Evolutionary conservation across 1,139 yeast genomes (phyloP).

Genomic region (Suhomyces bribrorum): DNA sequence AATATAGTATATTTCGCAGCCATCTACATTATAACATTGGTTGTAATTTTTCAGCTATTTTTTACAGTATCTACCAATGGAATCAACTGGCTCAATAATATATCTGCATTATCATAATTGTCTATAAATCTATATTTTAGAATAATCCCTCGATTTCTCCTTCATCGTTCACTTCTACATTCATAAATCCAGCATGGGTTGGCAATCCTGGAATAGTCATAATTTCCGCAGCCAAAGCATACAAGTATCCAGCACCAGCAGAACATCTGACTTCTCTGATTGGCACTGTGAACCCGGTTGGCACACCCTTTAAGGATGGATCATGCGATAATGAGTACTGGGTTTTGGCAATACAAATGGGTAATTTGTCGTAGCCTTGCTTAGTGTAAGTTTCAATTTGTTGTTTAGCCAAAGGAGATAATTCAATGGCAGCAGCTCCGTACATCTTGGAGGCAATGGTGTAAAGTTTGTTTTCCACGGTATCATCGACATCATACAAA

Average conservation of each 20-base stretch:
- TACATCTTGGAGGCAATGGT: conserved; percentile 74
- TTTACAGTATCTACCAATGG: neutral
- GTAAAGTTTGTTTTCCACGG: conserved; percentile 63
- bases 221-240: conserved; percentile 95
- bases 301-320: conserved; percentile 91
- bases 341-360: conserved; percentile 96
- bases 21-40: too few species aligned
- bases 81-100: too few species aligned
- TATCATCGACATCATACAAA: conserved; percentile 59
- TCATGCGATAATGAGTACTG: conserved; percentile 96
- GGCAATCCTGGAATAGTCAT: conserved; percentile 98
- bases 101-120: neutral
- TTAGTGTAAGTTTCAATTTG: conserved; percentile 81
- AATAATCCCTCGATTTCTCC: conserved; percentile 90
- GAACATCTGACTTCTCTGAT: conserved; percentile 92
- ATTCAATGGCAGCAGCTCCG: conserved; percentile 89
- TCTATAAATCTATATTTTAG: conserved; percentile 23
- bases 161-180: conserved; percentile 88
- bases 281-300: conserved; percentile 91
- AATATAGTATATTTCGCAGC: too few species aligned
- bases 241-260: conserved; percentile 95
- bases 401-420: conserved; percentile 79
- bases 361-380: conserved; percentile 91
- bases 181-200: conserved; percentile 95
- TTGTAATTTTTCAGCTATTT: too few species aligned